Conservation (phyloP, 2,329 filamentous ascomycete species). For the Hysterium pulicare region DNA sequence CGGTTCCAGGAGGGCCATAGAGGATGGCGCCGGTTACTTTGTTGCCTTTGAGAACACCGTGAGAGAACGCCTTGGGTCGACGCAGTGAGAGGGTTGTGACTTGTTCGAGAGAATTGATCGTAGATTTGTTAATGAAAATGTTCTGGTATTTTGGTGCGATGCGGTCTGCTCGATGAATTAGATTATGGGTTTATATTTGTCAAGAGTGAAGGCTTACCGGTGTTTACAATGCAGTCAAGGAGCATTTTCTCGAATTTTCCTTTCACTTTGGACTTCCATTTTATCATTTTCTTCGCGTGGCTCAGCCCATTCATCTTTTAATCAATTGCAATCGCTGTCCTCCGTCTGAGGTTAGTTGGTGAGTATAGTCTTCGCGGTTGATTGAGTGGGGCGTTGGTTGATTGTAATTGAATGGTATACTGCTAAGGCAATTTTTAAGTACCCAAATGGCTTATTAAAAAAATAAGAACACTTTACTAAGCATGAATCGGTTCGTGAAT, state of each 20-base stretch:
- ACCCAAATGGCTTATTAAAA: no score
- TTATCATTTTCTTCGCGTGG: no score
- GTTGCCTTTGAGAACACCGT: constrained; percentile 84
- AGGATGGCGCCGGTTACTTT: constrained; percentile 67
- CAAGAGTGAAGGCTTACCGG: not conserved
- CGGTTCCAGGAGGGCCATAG: constrained; percentile 10
- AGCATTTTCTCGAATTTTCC: not conserved
- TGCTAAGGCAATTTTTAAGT: no score
- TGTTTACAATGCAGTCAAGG: not conserved
- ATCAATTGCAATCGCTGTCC: no score
- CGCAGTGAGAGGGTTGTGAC: constrained; percentile 78
- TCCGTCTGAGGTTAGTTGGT: no score
- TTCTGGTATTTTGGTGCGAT: not conserved
- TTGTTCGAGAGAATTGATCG: constrained; percentile 79
- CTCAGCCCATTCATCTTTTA: no score
- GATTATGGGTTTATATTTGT: not conserved
- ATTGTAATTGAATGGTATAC: no score
- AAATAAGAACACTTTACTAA: no score
- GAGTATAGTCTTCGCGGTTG: no score
- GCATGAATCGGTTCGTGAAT: no score
- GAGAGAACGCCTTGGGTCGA: constrained; percentile 82
- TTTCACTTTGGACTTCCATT: not conserved
- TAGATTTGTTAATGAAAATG: constrained; percentile 42
- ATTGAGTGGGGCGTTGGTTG: no score
- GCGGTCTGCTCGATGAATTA: not conserved